Evolutionary conservation across 2,329 filamentous ascomycete genomes (phyloP), one percentile per base, ranked within the genome.

Genomic region (Sporothrix inflata): DNA sequence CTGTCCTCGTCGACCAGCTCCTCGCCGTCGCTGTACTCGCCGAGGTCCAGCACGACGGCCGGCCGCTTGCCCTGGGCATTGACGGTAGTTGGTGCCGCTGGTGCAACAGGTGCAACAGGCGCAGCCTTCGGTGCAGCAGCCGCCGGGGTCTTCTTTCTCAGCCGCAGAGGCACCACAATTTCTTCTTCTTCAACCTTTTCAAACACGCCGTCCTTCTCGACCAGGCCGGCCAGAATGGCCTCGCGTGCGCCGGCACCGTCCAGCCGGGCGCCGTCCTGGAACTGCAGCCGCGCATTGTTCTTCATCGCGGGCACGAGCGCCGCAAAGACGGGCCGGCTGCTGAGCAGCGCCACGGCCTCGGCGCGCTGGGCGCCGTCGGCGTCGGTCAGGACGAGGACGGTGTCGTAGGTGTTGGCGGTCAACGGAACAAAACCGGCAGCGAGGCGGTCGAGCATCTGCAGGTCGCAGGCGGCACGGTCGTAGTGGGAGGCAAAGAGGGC

Each of bases 401-500:
- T 83, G 80, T 97, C 93, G 84, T 99, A 99, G 71, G 92, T 92
- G 66, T 88, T 84, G 70, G 88, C 77, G 1, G 94, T 92, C 0
- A 99, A 89, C 8, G 90, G 85, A 72, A 96, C 93, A 49, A 97
- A 86, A 74, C 94, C 94, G 47, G 92, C 88, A 1, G 92, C 90
- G 53, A 99, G 88, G 69, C 96, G 93, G 83, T 99, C 96, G 74
- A 99, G 92, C 96, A 99, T 99, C 82, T 98, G 96, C 70, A 99
- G 86, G 79, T 99, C 96, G 74, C 94, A 95, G 61, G 87, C 85
- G 75, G 87, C 84, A 79, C 94, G 91, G 81, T 96, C 90, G 83
- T 93, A 90, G 72, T 51, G 1, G 72, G 27, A 24, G 73, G 89
- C 85, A 78, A 97, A 88, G 74, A 96, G 85, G 76, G 85, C 84